Evolutionary conservation across 2,329 filamentous ascomycete genomes (phyloP).

Genomic region (Ilyonectria robusta): DNA sequence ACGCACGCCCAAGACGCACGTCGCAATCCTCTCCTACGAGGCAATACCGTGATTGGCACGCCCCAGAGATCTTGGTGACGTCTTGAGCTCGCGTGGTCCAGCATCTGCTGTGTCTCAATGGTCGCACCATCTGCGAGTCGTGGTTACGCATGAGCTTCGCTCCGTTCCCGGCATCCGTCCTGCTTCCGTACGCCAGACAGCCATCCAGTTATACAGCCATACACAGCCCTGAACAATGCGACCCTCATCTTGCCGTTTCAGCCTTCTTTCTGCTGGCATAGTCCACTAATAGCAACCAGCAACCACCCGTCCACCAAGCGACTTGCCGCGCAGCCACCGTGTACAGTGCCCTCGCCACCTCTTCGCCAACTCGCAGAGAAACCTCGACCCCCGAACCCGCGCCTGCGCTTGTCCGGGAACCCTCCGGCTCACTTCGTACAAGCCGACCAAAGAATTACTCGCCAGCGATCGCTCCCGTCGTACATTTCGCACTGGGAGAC

Average conservation of each 20-base stretch:
- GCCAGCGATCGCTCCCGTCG: slow-evolving; percentile 35
- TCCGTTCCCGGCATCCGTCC: slow-evolving; percentile 39
- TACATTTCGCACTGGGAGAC: slow-evolving; percentile 37
- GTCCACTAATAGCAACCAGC: slow-evolving; percentile 46
- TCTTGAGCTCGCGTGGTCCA: slow-evolving; percentile 38
- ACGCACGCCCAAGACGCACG: slow-evolving; percentile 12
- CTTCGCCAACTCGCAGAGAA: slow-evolving; percentile 32
- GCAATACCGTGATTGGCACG: slow-evolving; percentile 33
- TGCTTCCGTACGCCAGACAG: slow-evolving; percentile 36
- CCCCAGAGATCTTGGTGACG: slow-evolving; percentile 33
- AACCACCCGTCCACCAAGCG: slow-evolving; percentile 30
- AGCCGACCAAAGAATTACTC: slow-evolving; percentile 32
- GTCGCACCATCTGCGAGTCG: slow-evolving; percentile 38
- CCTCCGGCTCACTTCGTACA: slow-evolving; percentile 40
- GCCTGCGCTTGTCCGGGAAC: slow-evolving; percentile 32
- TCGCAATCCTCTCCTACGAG: slow-evolving; percentile 24
- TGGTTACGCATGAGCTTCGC: slow-evolving; percentile 46
- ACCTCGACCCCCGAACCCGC: slow-evolving; percentile 34
- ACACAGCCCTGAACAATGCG: slow-evolving; percentile 27
- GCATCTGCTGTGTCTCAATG: slow-evolving; percentile 37
- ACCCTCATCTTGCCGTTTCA: slow-evolving; percentile 31
- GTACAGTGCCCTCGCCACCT: slow-evolving; percentile 33
- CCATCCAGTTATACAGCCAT: slow-evolving; percentile 28
- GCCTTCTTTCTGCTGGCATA: slow-evolving; percentile 30
- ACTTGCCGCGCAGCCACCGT: slow-evolving; percentile 34